Base-by-base conservation (phyloP, 2,329 filamentous ascomycete genomes). In the Ascocoryne sarcoides region DNA sequence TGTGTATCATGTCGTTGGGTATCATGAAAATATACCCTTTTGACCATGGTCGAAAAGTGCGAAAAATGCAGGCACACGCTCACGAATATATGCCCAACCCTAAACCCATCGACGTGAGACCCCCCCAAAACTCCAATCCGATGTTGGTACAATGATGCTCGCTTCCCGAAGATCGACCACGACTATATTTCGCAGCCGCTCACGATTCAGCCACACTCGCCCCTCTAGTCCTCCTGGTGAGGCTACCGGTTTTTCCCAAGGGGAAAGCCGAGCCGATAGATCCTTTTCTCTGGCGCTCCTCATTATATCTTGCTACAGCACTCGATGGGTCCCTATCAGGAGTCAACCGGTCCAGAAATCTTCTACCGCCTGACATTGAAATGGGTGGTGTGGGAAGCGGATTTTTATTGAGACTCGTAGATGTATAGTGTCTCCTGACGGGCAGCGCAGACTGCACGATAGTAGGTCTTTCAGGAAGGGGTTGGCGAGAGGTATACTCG, bases 391-490 rank as follows among this genome's bases (percentile, higher is more conserved):
- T 46, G n/a, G 45, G 40, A 16, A 42, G 34, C 32, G 44, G 33
- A 4, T 32, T 29, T 5, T 42, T 37, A 35, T 47, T 54, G 15
- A 37, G 69, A 69, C 42, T 65, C 65, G 65, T 67, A 0, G 73
- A 68, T 5, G 70, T 65, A 12, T 66, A 65, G 36, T 76, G 61
- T 15, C 75, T 68, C 37, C 75, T 68, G 32, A 74, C 67, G 4
- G 73, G 72, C 12, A 78, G 59, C 10, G 70, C 69, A 17, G 68
- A 65, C 2, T 60, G 61, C 14, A 65, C 52, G 20, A 61, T 46
- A 21, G 58, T 54, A 9, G 51, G 39, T 21, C 63, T 53, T 19
- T 64, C 59, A 10, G 62, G 56, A 14, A 61, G 47, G 10, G 60
- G 56, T 28, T 61, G 53, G 23, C 69, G 60, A 16, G 59, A 53